phyloP scores from a whole-genome alignment of 192 early-diverging fungal genomes.

The Radiomyces spectabilis region DNA sequence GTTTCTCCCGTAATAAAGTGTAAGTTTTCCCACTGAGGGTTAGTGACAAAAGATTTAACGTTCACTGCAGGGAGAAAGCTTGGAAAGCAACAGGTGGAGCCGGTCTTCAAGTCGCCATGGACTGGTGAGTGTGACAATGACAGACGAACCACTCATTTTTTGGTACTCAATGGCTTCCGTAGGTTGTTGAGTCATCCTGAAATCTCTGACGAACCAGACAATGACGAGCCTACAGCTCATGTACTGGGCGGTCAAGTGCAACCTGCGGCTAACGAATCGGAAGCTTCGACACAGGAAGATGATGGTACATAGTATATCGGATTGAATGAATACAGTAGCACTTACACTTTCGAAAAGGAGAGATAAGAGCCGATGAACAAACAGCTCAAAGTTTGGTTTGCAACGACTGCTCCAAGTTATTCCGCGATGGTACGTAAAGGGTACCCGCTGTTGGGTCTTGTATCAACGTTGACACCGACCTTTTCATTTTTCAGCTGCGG shows the following conservation, averaged over 20 bases:
- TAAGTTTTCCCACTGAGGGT: too few species aligned
- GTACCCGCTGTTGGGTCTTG: not conserved
- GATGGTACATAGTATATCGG: constrained; percentile 9
- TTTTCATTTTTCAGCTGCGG: constrained; percentile 36
- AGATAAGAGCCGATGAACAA: constrained; percentile 61
- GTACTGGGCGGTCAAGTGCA: constrained; percentile 4
- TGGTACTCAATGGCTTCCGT: not conserved
- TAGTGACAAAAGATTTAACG: not conserved
- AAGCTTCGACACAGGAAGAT: constrained; percentile 10
- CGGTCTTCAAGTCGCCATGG: constrained; percentile 79
- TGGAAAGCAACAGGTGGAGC: constrained; percentile 26
- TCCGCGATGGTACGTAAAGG: constrained; percentile 56
- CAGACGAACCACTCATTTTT: not conserved
- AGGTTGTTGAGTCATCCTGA: constrained; percentile 69
- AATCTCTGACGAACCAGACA: constrained; percentile 56
- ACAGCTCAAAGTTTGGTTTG: constrained; percentile 75
- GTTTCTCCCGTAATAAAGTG: constrained; percentile 59
- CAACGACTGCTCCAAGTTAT: constrained; percentile 75
- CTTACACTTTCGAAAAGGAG: constrained; percentile 31
- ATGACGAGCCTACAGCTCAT: constrained; percentile 30
- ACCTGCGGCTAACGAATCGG: constrained; percentile 7
- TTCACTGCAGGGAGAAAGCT: not conserved
- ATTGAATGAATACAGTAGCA: not conserved
- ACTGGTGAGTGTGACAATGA: constrained; percentile 51
- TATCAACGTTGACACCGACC: not conserved